Evolutionary conservation across 2,329 filamentous ascomycete genomes (phyloP).

Genomic region (Diaporthe australafricana): DNA sequence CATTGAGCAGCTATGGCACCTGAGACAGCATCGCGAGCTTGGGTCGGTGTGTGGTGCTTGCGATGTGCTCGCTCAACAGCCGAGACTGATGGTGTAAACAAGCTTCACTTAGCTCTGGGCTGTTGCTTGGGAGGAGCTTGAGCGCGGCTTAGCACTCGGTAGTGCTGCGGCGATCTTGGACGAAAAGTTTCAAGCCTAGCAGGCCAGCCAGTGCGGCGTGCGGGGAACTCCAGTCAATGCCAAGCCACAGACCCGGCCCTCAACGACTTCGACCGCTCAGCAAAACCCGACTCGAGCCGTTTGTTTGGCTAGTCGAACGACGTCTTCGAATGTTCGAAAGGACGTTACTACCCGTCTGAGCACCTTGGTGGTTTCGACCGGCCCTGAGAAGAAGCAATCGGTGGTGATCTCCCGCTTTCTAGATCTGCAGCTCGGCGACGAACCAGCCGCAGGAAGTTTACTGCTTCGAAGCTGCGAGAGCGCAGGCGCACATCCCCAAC

Average conservation of each 20-base stretch:
- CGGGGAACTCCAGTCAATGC: neutral
- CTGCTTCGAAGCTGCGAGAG: neutral
- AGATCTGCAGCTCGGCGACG: neutral
- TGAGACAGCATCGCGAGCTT: neutral
- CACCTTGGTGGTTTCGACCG: neutral
- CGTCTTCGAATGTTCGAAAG: neutral
- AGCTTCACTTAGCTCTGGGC: conserved; percentile 8
- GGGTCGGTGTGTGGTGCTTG: neutral
- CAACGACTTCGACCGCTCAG: neutral
- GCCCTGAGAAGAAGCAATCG: neutral
- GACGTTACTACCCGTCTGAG: neutral
- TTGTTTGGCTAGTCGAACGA: neutral
- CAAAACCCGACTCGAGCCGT: neutral
- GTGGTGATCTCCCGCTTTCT: neutral
- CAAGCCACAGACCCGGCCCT: neutral
- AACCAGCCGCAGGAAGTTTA: too few species aligned
- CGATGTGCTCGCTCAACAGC: neutral
- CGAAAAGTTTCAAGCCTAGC: conserved; percentile 15
- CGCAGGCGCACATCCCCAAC: neutral
- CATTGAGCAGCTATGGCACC: neutral
- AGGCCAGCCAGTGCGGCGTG: neutral
- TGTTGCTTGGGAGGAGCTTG: conserved; percentile 4
- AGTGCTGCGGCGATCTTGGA: conserved; percentile 9
- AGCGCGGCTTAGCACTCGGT: conserved; percentile 4
- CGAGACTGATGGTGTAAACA: neutral